phyloP scores from a whole-genome alignment of 2,329 filamentous ascomycete species.

The Epichloe uncinata region DNA sequence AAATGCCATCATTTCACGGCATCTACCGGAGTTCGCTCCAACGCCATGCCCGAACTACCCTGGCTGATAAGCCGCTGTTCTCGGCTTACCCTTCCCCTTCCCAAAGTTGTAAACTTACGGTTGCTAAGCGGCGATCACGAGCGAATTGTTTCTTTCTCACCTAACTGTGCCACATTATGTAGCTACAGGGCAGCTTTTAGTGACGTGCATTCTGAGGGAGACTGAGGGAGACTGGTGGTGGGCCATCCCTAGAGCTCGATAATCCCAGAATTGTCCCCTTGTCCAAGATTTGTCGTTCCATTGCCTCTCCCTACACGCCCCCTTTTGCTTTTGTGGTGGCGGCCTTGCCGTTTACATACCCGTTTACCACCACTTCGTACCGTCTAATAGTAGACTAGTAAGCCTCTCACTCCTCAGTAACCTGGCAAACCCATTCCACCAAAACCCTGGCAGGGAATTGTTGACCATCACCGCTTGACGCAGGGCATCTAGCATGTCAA shows the following conservation, averaged over 20 bases:
- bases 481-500: conserved; percentile 5
- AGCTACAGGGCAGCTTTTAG: neutral
- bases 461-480: conserved; percentile 4
- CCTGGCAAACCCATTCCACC: conserved; percentile 1
- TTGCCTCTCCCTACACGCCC: neutral
- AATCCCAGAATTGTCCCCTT: neutral
- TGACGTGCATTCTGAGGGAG: neutral
- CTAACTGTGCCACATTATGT: neutral
- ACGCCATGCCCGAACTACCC: conserved; percentile 1
- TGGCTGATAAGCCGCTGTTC: neutral
- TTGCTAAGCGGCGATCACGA: neutral
- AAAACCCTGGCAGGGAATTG: neutral
- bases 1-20: neutral
- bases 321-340: conserved; percentile 5
- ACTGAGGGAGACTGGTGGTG: neutral
- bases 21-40: neutral
- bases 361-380: neutral
- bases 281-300: neutral
- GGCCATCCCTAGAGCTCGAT: neutral
- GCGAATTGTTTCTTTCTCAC: neutral
- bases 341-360: conserved; percentile 2
- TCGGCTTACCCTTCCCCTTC: too few species aligned
- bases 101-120: neutral
- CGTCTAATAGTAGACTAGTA: conserved; percentile 1
- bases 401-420: neutral